Evolutionary conservation across 2,329 filamentous ascomycete species (phyloP).

Genomic region (Aaosphaeria pasadenensis): DNA sequence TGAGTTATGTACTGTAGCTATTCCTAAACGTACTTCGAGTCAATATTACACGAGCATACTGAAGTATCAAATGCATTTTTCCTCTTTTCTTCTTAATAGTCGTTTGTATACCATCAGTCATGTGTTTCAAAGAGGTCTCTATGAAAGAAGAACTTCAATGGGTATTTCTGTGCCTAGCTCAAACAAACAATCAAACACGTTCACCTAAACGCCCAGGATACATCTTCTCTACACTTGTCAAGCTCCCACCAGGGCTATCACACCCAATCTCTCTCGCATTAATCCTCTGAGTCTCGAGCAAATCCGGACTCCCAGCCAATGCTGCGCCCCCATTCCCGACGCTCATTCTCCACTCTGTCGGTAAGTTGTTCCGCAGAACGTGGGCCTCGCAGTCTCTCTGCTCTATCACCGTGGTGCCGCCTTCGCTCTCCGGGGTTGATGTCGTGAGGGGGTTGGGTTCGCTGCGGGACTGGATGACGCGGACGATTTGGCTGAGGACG

Average conservation of each 20-base stretch:
- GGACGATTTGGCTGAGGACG: slow-evolving; percentile 41
- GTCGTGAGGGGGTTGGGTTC: slow-evolving; percentile 1
- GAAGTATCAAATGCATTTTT: no score
- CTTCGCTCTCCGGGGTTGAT: not conserved
- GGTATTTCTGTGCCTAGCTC: no score
- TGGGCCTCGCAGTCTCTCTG: not conserved
- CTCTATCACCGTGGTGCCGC: not conserved
- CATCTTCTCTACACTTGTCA: slow-evolving; percentile 1
- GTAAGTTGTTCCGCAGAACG: not conserved
- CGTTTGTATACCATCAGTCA: no score
- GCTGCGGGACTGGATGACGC: slow-evolving; percentile 1
- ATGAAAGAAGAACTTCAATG: no score
- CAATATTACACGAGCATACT: no score
- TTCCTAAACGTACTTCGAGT: no score
- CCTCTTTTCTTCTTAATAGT: no score
- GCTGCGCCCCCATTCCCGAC: not conserved
- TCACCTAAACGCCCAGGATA: not conserved
- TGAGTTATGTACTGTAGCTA: no score
- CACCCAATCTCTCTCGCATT: not conserved
- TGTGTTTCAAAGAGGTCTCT: no score
- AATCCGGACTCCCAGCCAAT: not conserved
- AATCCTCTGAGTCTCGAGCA: not conserved
- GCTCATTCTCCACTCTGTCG: not conserved
- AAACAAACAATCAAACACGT: no score
- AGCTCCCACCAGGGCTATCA: not conserved